Percentiles rank a stretch among this genome's conserved stretches.
phyloP scores from a whole-genome alignment of 2,329 filamentous ascomycete genomes.

The Fusarium buharicum region DNA sequence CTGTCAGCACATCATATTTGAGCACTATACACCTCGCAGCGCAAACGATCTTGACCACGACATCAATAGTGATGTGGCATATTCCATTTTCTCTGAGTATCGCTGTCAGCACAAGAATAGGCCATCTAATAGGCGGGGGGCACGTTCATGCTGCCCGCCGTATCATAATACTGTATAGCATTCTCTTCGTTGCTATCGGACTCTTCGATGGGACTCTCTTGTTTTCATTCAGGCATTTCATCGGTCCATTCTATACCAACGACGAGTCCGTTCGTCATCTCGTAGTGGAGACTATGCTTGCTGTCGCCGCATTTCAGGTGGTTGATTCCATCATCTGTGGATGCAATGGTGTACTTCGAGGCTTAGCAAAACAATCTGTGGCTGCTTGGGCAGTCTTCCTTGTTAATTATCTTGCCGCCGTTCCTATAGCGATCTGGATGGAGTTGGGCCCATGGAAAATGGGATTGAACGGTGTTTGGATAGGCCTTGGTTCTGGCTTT shows the following conservation, averaged over 20 bases:
- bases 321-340: slow-evolving; percentile 24
- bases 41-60: slow-evolving; percentile 55
- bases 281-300: slow-evolving; percentile 15
- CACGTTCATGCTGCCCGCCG: slow-evolving; percentile 13
- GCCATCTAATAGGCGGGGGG: slow-evolving; percentile 26
- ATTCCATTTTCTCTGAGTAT: slow-evolving; percentile 57
- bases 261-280: slow-evolving; percentile 14
- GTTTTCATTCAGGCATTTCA: slow-evolving; percentile 9
- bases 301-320: slow-evolving; percentile 18
- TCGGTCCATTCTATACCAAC: slow-evolving; percentile 21
- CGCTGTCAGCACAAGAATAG: slow-evolving; percentile 40
- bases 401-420: slow-evolving; percentile 31
- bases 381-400: slow-evolving; percentile 32
- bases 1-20: slow-evolving; percentile 58
- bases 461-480: slow-evolving; percentile 28
- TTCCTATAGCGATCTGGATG: slow-evolving; percentile 26
- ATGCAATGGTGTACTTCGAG: slow-evolving; percentile 29
- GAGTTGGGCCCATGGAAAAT: slow-evolving; percentile 14
- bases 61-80: slow-evolving; percentile 56
- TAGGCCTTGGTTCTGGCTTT: slow-evolving; percentile 22
- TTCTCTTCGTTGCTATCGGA: slow-evolving; percentile 19
- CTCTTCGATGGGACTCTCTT: slow-evolving; percentile 17
- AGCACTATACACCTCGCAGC: slow-evolving; percentile 56
- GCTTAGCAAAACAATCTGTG: slow-evolving; percentile 22
- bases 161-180: slow-evolving; percentile 15